Conservation (phyloP, 2,329 filamentous ascomycete genomes). For the Fusarium aywerte region DNA sequence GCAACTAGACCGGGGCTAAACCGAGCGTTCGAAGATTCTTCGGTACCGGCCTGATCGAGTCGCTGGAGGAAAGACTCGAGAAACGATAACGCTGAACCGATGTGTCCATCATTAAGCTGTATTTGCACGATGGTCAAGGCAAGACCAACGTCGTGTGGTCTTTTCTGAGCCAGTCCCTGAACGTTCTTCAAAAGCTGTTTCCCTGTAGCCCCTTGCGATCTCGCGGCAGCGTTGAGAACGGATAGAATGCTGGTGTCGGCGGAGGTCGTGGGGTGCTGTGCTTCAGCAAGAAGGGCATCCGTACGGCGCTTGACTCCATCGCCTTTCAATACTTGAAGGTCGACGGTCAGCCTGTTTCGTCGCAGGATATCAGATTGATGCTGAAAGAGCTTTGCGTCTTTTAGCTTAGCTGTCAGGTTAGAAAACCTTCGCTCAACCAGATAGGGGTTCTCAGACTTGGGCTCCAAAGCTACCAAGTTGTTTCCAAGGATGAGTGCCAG, state of each 20-base stretch:
- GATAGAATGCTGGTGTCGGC: constrained; percentile 57
- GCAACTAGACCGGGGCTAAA: constrained; percentile 88
- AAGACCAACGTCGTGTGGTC: constrained; percentile 83
- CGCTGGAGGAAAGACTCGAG: constrained; percentile 79
- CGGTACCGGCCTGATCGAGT: constrained; percentile 70
- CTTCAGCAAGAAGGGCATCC: constrained; percentile 52
- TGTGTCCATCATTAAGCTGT: constrained; percentile 77
- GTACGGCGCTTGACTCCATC: constrained; percentile 66
- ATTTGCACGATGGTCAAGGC: constrained; percentile 84
- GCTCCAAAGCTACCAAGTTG: constrained; percentile 63
- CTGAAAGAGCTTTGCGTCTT: constrained; percentile 74
- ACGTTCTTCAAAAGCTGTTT: constrained; percentile 77
- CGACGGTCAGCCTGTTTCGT: constrained; percentile 72
- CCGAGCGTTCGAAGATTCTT: constrained; percentile 73
- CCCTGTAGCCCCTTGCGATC: constrained; percentile 70
- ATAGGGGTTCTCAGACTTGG: constrained; percentile 69
- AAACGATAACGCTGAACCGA: constrained; percentile 76
- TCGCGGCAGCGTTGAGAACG: constrained; percentile 75
- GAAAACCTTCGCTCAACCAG: constrained; percentile 71
- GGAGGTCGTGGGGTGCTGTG: constrained; percentile 45
- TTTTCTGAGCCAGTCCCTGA: constrained; percentile 74
- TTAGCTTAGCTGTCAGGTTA: constrained; percentile 61
- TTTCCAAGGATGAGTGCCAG: constrained; percentile 74
- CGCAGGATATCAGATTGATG: constrained; percentile 69
- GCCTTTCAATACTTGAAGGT: constrained; percentile 75